Evolutionary conservation across 2,329 filamentous ascomycete species (phyloP), one percentile per base, ranked within the genome.

Genomic region (Botryotinia convoluta): DNA sequence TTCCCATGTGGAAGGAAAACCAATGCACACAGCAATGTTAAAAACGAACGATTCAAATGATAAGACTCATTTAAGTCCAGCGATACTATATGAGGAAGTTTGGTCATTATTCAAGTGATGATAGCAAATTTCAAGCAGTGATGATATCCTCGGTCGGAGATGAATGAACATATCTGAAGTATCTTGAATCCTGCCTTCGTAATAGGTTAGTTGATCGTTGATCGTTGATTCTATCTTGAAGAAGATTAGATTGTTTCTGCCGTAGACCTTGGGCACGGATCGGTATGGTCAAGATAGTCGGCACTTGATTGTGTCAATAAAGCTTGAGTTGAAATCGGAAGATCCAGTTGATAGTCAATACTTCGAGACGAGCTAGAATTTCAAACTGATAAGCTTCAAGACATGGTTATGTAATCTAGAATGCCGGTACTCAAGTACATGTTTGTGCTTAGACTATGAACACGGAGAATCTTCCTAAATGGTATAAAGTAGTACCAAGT

Each of bases 341-440:
- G 57, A 32, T 59, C 29, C 26, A 62, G 12, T 62, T 37, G 59
- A 35, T n/a, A 42, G 59, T n/a, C 35, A 8, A 61, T 22, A 39
- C 14, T 62, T 57, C n/a, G 51, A 57, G n/a, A 29, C 14, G 51
- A 57, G 51, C 51, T 57, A 29, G n/a, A 57, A 60, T 20, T 60
- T 60, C 7, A 6, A 63, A 26, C 37, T 18, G 37, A 39, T n/a
- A n/a, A 61, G 59, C 59, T 61, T n/a, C 59, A 9, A 39, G 35
- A 37, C 37, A n/a, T 63, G 61, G 39, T 44, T 63, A 63, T 44
- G 61, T 63, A 63, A 63, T 61, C 26, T 42, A 42, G n/a, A 57
- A 63, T 63, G 60, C 22, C 20, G 29, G 29, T 14, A 61, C 35
- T 37, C 20, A 12, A 35, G 18, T 35, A 61, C 22, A 61, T 61